Conservation (phyloP, 2,329 filamentous ascomycete species). For the Trichophyton equinum region DNA sequence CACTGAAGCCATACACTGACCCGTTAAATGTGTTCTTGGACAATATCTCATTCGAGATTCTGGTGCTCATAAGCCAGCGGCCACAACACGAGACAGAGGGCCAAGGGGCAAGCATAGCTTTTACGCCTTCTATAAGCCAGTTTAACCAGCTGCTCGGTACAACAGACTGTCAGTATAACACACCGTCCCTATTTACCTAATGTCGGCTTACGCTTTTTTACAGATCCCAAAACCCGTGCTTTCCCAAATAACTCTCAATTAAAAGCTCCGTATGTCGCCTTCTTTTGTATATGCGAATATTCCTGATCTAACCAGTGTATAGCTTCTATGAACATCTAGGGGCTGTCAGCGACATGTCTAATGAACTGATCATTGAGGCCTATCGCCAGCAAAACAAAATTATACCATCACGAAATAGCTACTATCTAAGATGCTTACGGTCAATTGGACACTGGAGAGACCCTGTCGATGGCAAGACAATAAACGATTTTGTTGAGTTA, state of each 20-base stretch:
- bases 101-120: conserved; percentile 20
- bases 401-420: conserved; percentile 43
- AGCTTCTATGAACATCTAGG: conserved; percentile 52
- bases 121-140: conserved; percentile 26
- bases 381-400: conserved; percentile 47
- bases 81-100: conserved; percentile 29
- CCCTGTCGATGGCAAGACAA: conserved; percentile 37
- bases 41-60: conserved; percentile 47
- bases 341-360: conserved; percentile 48
- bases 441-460: conserved; percentile 43
- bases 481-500: conserved; percentile 46
- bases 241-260: neutral
- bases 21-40: conserved; percentile 40
- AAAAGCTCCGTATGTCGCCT: conserved; percentile 21
- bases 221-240: conserved; percentile 6
- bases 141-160: conserved; percentile 29
- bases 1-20: conserved; percentile 30
- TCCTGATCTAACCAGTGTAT: conserved; percentile 4
- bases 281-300: neutral
- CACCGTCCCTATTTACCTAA: neutral
- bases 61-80: conserved; percentile 38
- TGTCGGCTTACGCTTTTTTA: neutral
- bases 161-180: conserved; percentile 22
- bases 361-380: conserved; percentile 48
- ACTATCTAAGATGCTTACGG: conserved; percentile 55